Base-by-base conservation (phyloP, 2,329 filamentous ascomycete genomes). In the Aspergillus ochraceoroseus region DNA sequence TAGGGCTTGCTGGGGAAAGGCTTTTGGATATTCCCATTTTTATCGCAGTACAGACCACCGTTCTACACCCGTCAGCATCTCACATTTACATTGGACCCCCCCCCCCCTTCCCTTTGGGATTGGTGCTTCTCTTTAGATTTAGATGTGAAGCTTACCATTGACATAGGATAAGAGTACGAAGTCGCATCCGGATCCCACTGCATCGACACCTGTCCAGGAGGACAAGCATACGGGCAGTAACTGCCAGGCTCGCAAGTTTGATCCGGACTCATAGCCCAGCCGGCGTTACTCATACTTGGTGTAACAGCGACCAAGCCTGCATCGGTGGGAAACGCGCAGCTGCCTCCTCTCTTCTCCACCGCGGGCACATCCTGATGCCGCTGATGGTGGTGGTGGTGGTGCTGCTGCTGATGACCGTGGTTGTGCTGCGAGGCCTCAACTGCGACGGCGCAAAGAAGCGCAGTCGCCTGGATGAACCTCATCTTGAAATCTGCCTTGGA, bases 251-350 rank as follows among this genome's bases (percentile, higher is more conserved):
- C 70, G 62, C 85, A 89, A 38, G 75, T 61, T 59, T 84, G 76
- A 61, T 89, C 80, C 3, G 85, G 84, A 55, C 82, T 84, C 77
- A 89, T 80, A 28, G 85, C 85, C 80, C 85, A 90, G 46, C 85
- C 85, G 34, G 72, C 82, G 66, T 90, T 90, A 59, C 67, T 58
- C 29, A 62, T 60, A 37, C 68, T 69, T 3, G 83, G 83, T 7
- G 83, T 85, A 37, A 90, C 73, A 9, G 77, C 62, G 30, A 87
- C 76, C 56, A 89, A 66, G 38, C 83, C 82, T 19, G 76, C 73
- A 56, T 83, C 72, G 22, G 71, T 68, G 7, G 85, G 85, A 54
- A 89, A 84, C 39, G 71, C 56, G 65, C 85, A 89, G 41, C 70
- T 65, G 34, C 66, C 66, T 23, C 69, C 67, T 51, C 77, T 73